Evolutionary conservation across 768 basidiomycete species (phyloP).

Genomic region (Agaricus bisporus): DNA sequence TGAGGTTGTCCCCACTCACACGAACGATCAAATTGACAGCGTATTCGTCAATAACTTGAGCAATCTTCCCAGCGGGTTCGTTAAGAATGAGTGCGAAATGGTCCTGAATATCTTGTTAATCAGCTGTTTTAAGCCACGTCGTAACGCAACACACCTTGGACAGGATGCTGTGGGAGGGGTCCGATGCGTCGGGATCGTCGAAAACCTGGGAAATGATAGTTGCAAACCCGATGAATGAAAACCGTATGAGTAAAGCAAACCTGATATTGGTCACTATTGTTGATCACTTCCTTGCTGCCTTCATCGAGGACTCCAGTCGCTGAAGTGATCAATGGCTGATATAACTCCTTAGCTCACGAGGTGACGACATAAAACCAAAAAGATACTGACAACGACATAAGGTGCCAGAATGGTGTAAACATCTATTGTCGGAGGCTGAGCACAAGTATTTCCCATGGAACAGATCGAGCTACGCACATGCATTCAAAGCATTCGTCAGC

Average conservation of each 20-base stretch:
- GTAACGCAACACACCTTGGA: slow-evolving; percentile 43
- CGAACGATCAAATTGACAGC: slow-evolving; percentile 53
- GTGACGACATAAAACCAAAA: background rate
- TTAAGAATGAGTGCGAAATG: slow-evolving; percentile 70
- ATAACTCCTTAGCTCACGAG: background rate
- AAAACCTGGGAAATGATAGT: slow-evolving; percentile 43
- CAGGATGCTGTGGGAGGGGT: slow-evolving; percentile 68
- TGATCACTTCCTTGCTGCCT: slow-evolving; percentile 64
- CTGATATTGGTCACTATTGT: slow-evolving; percentile 63
- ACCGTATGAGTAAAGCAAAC: slow-evolving; percentile 18
- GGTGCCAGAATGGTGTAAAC: slow-evolving; percentile 66
- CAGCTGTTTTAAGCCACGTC: background rate
- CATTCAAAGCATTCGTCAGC: slow-evolving; percentile 59
- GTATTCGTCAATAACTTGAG: slow-evolving; percentile 59
- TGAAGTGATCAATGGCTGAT: slow-evolving; percentile 55
- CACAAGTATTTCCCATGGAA: background rate
- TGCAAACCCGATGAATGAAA: background rate
- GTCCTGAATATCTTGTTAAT: slow-evolving; percentile 33
- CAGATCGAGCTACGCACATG: slow-evolving; percentile 35
- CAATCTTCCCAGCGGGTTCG: slow-evolving; percentile 71
- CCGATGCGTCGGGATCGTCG: slow-evolving; percentile 57
- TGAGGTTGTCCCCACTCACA: slow-evolving; percentile 18
- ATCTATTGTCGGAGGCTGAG: slow-evolving; percentile 25
- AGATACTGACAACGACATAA: slow-evolving; percentile 42
- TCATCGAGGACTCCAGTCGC: slow-evolving; percentile 51